A percentile compares a stretch with the other conserved stretches of the same genome.
These are phyloP conservation scores for Septoria petroselini DNA, from an alignment of 2,329 filamentous ascomycete genomes.

Conservation along the genomic window DNA sequence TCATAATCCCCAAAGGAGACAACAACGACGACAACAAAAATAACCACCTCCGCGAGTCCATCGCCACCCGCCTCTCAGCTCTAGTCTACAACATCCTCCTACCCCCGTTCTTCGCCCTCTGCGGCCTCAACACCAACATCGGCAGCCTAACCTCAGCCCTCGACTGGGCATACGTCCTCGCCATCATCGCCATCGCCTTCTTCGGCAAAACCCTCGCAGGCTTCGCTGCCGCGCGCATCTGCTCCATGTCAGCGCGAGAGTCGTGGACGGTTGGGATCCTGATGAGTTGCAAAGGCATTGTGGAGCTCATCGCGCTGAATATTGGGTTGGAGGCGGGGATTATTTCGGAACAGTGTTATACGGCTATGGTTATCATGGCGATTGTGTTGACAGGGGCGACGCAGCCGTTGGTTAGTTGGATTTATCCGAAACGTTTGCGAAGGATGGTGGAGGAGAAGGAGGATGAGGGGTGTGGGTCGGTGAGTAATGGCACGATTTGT, in stretches of 20 bases:
- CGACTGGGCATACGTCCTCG: constrained; percentile 83
- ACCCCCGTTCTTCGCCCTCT: constrained; percentile 86
- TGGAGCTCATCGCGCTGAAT: constrained; percentile 77
- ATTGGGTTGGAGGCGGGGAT: constrained; percentile 9
- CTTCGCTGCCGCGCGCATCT: constrained; percentile 68
- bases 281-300: constrained; percentile 93
- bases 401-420: constrained; percentile 2
- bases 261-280: constrained; percentile 78
- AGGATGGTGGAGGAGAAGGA: too few species aligned
- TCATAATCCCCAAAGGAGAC: constrained; percentile 70
- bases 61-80: constrained; percentile 65
- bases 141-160: constrained; percentile 74
- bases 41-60: constrained; percentile 73
- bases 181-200: constrained; percentile 74
- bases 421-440: too few species aligned
- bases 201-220: constrained; percentile 77
- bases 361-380: constrained; percentile 1
- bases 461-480: too few species aligned
- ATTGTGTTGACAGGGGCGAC: neutral
- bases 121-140: constrained; percentile 78
- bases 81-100: constrained; percentile 65
- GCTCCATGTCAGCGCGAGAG: constrained; percentile 79
- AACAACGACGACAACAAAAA: too few species aligned
- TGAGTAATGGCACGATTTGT: too few species aligned
- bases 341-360: too few species aligned